Base-by-base conservation (phyloP, 2,329 filamentous ascomycete species). In the Xylariaceae sp. region DNA sequence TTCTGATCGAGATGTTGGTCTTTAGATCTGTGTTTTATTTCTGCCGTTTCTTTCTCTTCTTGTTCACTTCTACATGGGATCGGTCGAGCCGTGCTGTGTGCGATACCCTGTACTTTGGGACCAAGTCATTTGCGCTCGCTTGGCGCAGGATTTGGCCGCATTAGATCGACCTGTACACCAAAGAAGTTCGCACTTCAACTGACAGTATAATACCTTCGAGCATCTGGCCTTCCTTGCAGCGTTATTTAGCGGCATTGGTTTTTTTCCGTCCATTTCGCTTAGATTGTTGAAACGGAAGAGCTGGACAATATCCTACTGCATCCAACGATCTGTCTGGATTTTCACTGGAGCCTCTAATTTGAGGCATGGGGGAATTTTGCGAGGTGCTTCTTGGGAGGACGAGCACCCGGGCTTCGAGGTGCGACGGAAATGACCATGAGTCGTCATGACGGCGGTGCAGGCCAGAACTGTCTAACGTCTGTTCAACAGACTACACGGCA, bases 151-250 rank as follows among this genome's bases (percentile, higher is more conserved):
- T 59, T 52, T 55, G 61, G 54, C 53, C 52, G 49, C 47, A 46
- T 54, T 53, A 56, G 55, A 61, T 59, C 54, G 54, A 58, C 53
- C 50, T 57, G 56, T 56, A 56, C 53, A 52, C 55, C 53, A 56
- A 55, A 50, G 60, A 60, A 60, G 61, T 62, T 64, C 62, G 51
- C 61, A 56, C 61, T 63, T 64, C 60, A 54, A 43, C 47, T 58
- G 52, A 53, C 57, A 50, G 51, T 43, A 52, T n/a, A n/a, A 26
- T 26, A 11, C 11, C 11, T 26, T 26, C 11, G 22, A 26, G 22
- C 22, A 26, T 26, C 6, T 26, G 6, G 22, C 22, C 11, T 11
- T 6, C 11, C 6, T 26, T 26, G 6, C 11, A 26, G 6, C 22
- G 6, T 11, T 26, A 26, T 11, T 26, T 11, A 26, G 6, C 22